Evolutionary conservation across 352 stramenopile genomes (phyloP), one percentile per base, ranked within the genome.

Genomic region (Phytopythium kandeliae): DNA sequence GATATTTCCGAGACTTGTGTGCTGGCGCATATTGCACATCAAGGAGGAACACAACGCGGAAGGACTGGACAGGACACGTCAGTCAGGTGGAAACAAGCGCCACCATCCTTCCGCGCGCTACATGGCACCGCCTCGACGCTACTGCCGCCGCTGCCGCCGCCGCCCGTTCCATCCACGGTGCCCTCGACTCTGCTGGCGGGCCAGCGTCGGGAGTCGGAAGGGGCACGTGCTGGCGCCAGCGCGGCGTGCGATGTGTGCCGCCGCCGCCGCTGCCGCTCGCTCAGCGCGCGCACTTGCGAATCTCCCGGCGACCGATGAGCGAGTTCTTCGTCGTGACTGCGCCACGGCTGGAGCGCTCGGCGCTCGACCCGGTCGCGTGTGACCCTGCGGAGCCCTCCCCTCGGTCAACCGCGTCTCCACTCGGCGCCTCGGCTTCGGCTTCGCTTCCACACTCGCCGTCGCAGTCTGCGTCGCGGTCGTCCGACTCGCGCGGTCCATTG

Each of bases 241-340:
- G 40, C 40, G 2, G 4, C 3, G 13, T 10, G 19, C 40, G 40
- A 7, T 31, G 4, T 10, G 17, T 30, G 22, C 40, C 9, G 21
- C 22, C 10, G 40, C 40, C 28, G 22, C 22, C 19, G 19, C 28
- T 13, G 22, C 13, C 40, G 40, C 30, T 24, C 22, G 40, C 22
- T 46, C 24, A 15, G 5, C 36, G n/a, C 30, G 30, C 30, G 4
- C 45, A 51, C 41, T 51, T 17, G 12, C 13, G 21, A 38, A 51
- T 51, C 30, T 30, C 30, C 45, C 3, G 4, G 30, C 16, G 25
- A 25, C 25, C 28, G n/a, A 51, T 51, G 45, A 51, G 30, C 30
- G 45, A 51, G 45, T 41, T 51, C 45, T 41, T 41, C 45, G 45
- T 51, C 30, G 45, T 41, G 45, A 51, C 45, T 1, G 45, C 40